Percentiles rank a stretch among this genome's conserved stretches.
Evolutionary conservation across 495 filamentous ascomycete species (phyloP).

Genomic region (Aspergillus nidulans): DNA sequence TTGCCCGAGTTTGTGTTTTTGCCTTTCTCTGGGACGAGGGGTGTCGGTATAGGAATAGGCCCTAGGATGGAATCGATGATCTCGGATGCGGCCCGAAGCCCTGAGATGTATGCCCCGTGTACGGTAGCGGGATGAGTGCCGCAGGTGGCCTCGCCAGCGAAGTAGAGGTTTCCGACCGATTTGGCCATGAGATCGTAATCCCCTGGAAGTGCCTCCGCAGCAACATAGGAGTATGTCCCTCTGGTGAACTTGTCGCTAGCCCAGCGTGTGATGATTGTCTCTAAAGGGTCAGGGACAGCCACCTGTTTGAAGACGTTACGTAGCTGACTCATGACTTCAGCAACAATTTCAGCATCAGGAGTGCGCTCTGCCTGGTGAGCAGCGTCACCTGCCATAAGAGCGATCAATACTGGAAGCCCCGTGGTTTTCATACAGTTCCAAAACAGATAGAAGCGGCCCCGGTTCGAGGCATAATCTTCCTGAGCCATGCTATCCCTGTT

Average conservation of each 20-base stretch:
- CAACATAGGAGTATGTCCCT: slow-evolving; percentile 92
- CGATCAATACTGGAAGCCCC: slow-evolving; percentile 80
- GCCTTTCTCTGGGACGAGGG: slow-evolving; percentile 65
- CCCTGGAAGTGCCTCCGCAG: slow-evolving; percentile 68
- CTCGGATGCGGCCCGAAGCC: slow-evolving; percentile 81
- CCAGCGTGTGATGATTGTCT: slow-evolving; percentile 95
- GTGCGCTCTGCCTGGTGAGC: slow-evolving; percentile 78
- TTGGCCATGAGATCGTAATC: slow-evolving; percentile 95
- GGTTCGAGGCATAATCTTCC: slow-evolving; percentile 56
- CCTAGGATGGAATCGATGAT: slow-evolving; percentile 74
- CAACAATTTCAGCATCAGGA: slow-evolving; percentile 66
- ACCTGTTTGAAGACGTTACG: slow-evolving; percentile 58
- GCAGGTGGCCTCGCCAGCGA: slow-evolving; percentile 94
- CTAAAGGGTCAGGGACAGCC: slow-evolving; percentile 67
- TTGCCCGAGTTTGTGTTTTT: slow-evolving; percentile 13
- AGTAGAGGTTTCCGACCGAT: slow-evolving; percentile 81
- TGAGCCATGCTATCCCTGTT: slow-evolving; percentile 50
- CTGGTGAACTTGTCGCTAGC: slow-evolving; percentile 80
- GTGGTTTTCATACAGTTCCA: slow-evolving; percentile 91
- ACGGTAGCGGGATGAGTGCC: slow-evolving; percentile 95
- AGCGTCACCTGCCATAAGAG: slow-evolving; percentile 95
- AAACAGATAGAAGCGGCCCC: slow-evolving; percentile 92
- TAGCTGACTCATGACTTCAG: slow-evolving; percentile 74
- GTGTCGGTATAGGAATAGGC: slow-evolving; percentile 69
- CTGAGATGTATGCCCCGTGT: slow-evolving; percentile 93